These are phyloP conservation scores for Moniliophthora roreri DNA, from an alignment of 1,284 basidiomycete genomes.

Conservation along the genomic window DNA sequence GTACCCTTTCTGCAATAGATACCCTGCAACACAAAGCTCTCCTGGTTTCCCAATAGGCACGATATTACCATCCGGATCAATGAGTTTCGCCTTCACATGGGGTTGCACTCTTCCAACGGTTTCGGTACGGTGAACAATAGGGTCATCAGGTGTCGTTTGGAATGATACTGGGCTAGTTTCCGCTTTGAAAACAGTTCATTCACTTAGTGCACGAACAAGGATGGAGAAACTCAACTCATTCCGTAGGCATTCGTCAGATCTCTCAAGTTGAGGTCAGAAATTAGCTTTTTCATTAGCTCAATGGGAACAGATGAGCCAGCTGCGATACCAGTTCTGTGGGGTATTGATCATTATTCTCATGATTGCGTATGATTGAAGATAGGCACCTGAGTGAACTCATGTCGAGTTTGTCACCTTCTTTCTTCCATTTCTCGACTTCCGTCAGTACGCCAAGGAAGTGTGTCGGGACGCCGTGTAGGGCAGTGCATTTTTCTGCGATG, in stretches of 20 bases:
- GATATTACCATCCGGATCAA: slow-evolving; percentile 58
- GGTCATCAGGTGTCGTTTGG: slow-evolving; percentile 68
- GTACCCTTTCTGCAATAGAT: slow-evolving; percentile 77
- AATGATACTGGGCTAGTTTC: slow-evolving; percentile 82
- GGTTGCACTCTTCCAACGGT: slow-evolving; percentile 78
- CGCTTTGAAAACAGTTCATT: slow-evolving; percentile 34
- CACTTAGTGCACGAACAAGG: slow-evolving; percentile 3
- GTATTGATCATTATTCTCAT: neutral
- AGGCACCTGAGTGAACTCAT: slow-evolving; percentile 51
- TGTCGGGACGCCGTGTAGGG: slow-evolving; percentile 82
- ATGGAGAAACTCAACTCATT: slow-evolving; percentile 61
- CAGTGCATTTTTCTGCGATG: slow-evolving; percentile 67
- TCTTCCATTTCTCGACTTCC: slow-evolving; percentile 57
- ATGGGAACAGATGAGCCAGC: slow-evolving; percentile 80
- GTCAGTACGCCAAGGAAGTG: slow-evolving; percentile 77
- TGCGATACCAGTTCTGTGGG: slow-evolving; percentile 67
- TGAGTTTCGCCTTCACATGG: slow-evolving; percentile 76
- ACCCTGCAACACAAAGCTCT: slow-evolving; percentile 75
- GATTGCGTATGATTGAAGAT: neutral
- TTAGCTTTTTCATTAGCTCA: slow-evolving; percentile 73
- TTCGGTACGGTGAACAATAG: slow-evolving; percentile 72
- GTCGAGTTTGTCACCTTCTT: slow-evolving; percentile 46
- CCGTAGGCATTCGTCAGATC: slow-evolving; percentile 81
- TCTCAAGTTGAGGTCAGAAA: slow-evolving; percentile 61
- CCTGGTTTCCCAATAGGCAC: slow-evolving; percentile 70